Base-by-base conservation (phyloP, 768 basidiomycete species). In the Psilocybe azurescens region DNA sequence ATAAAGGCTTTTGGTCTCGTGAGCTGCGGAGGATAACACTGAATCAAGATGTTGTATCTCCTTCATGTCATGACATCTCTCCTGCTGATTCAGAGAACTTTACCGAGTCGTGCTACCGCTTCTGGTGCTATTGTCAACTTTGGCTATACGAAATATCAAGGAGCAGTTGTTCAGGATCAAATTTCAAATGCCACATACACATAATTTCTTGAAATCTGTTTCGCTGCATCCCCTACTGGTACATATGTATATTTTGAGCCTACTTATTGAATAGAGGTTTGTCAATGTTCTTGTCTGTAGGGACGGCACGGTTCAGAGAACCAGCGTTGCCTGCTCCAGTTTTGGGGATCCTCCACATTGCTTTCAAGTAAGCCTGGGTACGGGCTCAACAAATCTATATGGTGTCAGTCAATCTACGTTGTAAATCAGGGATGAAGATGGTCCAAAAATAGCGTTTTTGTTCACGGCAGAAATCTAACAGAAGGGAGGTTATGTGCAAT, bases 151-250 rank as follows among this genome's bases (percentile, higher is more conserved):
- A 68, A 70, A 55, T 84, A 83, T 59, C 74, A 79, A 70, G 83
- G 82, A 0, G 55, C 53, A 3, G 28, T 60, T 11, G 63, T 61
- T 3, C 59, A 56, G 29, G 69, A 70, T 41, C 8, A 62, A 28
- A 55, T 67, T 0, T 65, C 78, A 11, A 73, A 81, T 53, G 48
- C 72, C 0, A 71, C 71, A 0, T 74, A 79, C 57, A 75, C 75
- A 0, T 64, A 71, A 11, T 83, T 80, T 63, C 70, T 82, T n/a
- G 80, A 79, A 0, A 77, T 84, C 44, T 77, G 84, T 5, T 86
- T 81, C 71, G 84, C 85, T 3, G 81, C 81, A 11, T 71, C 81
- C 29, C 84, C 84, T 1, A 62, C 77, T 52, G 83, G 83, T 82
- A 32, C 41, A 73, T 29, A 30, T 41, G 74, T 29, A n/a, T 9